A percentile compares a stretch with the other conserved stretches of the same genome.
These are phyloP conservation scores for Lactarius indigo DNA, from an alignment of 768 basidiomycete genomes.

Conservation along the genomic window DNA sequence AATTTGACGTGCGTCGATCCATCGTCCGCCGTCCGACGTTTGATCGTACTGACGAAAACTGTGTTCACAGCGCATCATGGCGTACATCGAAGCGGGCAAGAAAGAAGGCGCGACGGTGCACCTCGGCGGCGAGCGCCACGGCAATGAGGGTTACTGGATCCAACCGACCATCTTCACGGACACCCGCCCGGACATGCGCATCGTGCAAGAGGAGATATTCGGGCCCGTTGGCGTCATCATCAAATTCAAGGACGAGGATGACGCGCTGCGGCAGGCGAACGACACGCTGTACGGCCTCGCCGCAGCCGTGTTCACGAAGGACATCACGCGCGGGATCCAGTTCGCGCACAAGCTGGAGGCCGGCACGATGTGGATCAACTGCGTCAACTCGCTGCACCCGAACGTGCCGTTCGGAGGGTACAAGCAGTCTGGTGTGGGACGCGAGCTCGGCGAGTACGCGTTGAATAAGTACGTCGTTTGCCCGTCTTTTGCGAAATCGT, in stretches of 20 bases:
- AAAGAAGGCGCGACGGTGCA: constrained; percentile 56
- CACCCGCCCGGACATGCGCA: constrained; percentile 51
- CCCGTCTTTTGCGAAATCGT: too few species aligned
- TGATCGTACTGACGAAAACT: neutral
- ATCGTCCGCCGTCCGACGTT: neutral
- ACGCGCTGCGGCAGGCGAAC: constrained; percentile 74
- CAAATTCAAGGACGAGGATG: constrained; percentile 61
- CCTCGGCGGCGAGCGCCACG: constrained; percentile 50
- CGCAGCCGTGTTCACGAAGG: constrained; percentile 78
- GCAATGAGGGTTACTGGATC: constrained; percentile 59
- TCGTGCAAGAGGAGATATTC: constrained; percentile 59
- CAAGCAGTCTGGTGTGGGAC: constrained; percentile 68
- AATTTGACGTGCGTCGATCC: constrained; percentile 57
- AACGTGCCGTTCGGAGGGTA: constrained; percentile 62
- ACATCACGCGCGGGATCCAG: constrained; percentile 69
- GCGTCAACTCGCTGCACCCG: constrained; percentile 37
- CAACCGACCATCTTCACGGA: constrained; percentile 62
- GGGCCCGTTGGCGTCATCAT: constrained; percentile 68
- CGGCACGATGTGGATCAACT: constrained; percentile 73
- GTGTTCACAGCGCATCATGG: constrained; percentile 48
- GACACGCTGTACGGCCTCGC: constrained; percentile 86
- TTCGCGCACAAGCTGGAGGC: constrained; percentile 74
- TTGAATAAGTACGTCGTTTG: constrained; percentile 29
- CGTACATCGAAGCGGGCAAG: constrained; percentile 59
- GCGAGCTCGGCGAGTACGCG: constrained; percentile 60